Conservation (phyloP, 164 flowering plant species). For the Piper betle region DNA sequence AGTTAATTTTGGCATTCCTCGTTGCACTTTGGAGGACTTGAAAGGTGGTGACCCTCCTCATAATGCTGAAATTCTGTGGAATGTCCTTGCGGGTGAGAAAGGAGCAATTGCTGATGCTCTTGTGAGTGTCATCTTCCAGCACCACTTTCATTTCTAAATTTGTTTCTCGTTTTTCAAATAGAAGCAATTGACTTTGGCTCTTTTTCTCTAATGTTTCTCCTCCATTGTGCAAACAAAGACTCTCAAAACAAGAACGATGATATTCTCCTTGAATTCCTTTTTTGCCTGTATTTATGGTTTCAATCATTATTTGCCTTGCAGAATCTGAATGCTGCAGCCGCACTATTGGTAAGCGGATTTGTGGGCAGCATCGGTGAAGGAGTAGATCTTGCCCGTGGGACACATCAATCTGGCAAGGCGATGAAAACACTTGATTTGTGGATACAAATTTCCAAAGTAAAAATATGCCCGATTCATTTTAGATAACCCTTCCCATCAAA, state of each 20-base stretch:
- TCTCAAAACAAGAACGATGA: neutral
- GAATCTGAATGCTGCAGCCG: conserved; percentile 84
- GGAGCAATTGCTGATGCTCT: conserved; percentile 58
- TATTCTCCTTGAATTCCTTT: neutral
- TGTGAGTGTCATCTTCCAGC: neutral
- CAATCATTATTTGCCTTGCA: conserved; percentile 8
- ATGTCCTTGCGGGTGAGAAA: conserved; percentile 69
- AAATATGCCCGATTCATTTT: neutral
- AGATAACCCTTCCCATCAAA: no score
- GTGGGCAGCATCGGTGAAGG: conserved; percentile 53
- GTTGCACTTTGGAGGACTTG: conserved; percentile 64
- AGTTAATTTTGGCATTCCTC: conserved; percentile 93
- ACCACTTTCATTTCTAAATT: neutral
- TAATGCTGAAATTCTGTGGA: conserved; percentile 55
- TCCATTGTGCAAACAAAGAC: no score
- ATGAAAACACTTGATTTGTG: conserved; percentile 45
- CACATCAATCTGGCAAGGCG: conserved; percentile 66
- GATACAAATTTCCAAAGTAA: conserved; percentile 38
- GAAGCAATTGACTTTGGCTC: neutral
- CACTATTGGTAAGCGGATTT: conserved; percentile 60
- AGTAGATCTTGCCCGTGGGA: conserved; percentile 59
- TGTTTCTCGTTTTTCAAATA: neutral
- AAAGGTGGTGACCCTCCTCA: conserved; percentile 71
- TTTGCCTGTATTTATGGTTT: neutral
- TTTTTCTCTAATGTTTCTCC: neutral